Conservation (phyloP, 495 filamentous ascomycete species). For the Staphylotrichum longicolle region DNA sequence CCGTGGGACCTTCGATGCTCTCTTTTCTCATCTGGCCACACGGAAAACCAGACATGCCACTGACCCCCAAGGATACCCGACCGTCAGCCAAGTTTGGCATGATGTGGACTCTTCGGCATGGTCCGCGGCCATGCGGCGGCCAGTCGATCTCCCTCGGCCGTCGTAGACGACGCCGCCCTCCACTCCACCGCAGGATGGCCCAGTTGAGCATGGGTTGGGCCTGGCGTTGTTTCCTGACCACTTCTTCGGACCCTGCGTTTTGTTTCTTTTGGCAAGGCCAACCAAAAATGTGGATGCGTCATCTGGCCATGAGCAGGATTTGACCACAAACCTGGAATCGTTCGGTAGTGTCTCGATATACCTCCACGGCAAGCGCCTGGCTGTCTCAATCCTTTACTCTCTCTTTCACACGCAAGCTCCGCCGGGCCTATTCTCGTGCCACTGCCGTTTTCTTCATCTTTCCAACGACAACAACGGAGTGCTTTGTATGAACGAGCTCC, state of each 20-base stretch:
- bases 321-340: background rate
- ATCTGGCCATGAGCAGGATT: background rate
- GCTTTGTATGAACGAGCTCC: conserved; percentile 14
- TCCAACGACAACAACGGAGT: conserved; percentile 8
- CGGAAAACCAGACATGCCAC: background rate
- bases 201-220: conserved; percentile 7
- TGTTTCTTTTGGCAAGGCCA: conserved; percentile 17
- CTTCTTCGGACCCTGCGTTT: conserved; percentile 8
- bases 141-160: conserved; percentile 11
- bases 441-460: conserved; percentile 6
- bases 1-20: too few species aligned
- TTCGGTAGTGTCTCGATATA: conserved; percentile 15
- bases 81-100: conserved; percentile 6
- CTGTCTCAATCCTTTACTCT: background rate
- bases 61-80: background rate
- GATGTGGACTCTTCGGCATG: conserved; percentile 5
- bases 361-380: conserved; percentile 11
- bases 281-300: conserved; percentile 14
- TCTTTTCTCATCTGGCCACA: conserved; percentile 4
- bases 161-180: conserved; percentile 4
- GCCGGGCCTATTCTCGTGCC: background rate
- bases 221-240: conserved; percentile 16
- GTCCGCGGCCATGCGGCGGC: conserved; percentile 17
- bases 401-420: conserved; percentile 3
- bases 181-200: conserved; percentile 17